Evolutionary conservation across 768 basidiomycete species (phyloP).

Genomic region (Leucocoprinus sp.): DNA sequence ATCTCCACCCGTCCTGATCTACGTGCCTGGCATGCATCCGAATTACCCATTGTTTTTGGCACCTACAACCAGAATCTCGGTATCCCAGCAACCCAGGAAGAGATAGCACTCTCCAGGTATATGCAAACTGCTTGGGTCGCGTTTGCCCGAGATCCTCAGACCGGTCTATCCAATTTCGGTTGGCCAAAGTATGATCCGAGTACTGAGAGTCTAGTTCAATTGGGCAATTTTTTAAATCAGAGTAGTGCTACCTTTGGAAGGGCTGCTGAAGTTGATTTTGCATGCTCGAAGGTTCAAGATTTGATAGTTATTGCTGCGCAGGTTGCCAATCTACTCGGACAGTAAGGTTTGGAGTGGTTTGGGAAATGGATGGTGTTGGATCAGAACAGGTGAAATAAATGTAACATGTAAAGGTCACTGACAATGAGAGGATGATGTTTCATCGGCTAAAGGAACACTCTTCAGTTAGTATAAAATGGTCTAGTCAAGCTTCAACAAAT

Average conservation of each 20-base stretch:
- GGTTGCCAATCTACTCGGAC: neutral
- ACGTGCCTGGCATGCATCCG: conserved; percentile 28
- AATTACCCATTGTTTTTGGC: conserved; percentile 32
- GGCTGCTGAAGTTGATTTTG: conserved; percentile 2
- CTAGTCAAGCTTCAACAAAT: no score
- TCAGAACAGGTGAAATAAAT: no score
- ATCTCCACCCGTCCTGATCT: conserved; percentile 25
- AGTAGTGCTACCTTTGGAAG: conserved; percentile 11
- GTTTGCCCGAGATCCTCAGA: conserved; percentile 31
- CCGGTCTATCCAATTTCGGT: conserved; percentile 18
- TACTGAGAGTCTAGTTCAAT: conserved; percentile 13
- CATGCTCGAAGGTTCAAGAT: conserved; percentile 1
- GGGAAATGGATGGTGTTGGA: neutral
- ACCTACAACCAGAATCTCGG: conserved; percentile 22
- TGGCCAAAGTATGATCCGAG: conserved; percentile 19
- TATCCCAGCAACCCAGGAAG: conserved; percentile 16
- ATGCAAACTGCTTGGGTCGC: conserved; percentile 33
- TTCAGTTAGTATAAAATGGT: no score
- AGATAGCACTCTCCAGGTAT: conserved; percentile 26
- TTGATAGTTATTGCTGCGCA: conserved; percentile 4
- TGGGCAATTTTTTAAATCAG: conserved; percentile 18
- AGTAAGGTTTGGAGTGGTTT: neutral
- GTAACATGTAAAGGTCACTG: no score
- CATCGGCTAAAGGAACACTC: no score
- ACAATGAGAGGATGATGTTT: no score